Evolutionary conservation across 371 early-diverging fungal genomes (phyloP).

Genomic region (Mortierella sp.): DNA sequence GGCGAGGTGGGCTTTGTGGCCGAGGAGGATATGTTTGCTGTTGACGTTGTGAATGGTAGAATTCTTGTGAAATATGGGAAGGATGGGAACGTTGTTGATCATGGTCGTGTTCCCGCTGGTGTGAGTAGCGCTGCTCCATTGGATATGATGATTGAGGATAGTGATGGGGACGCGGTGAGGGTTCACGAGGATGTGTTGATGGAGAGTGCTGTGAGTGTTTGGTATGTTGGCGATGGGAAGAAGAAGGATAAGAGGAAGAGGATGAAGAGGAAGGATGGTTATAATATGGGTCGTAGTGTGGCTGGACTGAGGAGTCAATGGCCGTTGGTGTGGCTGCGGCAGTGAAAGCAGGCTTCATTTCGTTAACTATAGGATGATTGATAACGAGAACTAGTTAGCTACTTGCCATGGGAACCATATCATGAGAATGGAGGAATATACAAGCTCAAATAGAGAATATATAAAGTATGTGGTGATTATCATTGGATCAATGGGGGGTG

Average conservation of each 20-base stretch:
- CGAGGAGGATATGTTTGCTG: conserved; percentile 17
- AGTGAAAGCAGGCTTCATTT: conserved; percentile 26
- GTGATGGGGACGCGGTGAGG: conserved; percentile 20
- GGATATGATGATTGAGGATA: conserved; percentile 22
- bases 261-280: conserved; percentile 18
- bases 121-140: conserved; percentile 17
- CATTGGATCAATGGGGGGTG: conserved; percentile 4
- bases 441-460: neutral
- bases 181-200: conserved; percentile 8
- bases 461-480: neutral
- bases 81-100: conserved; percentile 1
- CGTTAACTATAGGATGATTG: neutral
- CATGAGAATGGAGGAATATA: neutral
- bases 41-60: conserved; percentile 19
- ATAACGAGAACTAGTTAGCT: neutral
- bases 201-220: conserved; percentile 5
- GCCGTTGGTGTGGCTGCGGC: conserved; percentile 10
- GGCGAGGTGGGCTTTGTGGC: conserved; percentile 10
- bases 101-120: conserved; percentile 7
- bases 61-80: conserved; percentile 9
- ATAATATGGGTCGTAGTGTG: conserved; percentile 24
- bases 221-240: conserved; percentile 7
- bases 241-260: conserved; percentile 15
- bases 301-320: conserved; percentile 11
- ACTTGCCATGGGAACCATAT: conserved; percentile 9